phyloP scores from a whole-genome alignment of 371 early-diverging fungal species.

The Zychaea mexicana region DNA sequence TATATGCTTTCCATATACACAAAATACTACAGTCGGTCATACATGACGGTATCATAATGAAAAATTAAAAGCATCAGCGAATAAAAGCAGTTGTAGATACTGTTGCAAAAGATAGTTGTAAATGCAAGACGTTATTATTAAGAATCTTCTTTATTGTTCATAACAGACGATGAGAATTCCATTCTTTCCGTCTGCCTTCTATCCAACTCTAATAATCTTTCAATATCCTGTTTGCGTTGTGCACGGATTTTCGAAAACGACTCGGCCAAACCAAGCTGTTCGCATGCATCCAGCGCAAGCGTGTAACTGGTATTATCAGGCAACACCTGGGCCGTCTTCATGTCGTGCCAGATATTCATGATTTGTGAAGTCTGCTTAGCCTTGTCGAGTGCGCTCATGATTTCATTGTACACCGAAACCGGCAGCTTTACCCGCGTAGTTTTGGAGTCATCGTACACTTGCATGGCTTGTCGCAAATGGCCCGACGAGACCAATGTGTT shows the following conservation, averaged over 20 bases:
- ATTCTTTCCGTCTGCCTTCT: constrained; percentile 9
- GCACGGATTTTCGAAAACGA: constrained; percentile 29
- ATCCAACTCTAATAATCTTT: constrained; percentile 25
- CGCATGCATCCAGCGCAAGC: constrained; percentile 44
- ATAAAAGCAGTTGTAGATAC: too few species aligned
- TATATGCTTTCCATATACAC: too few species aligned
- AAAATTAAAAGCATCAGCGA: too few species aligned
- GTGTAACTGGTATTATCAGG: constrained; percentile 36
- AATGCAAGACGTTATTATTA: too few species aligned
- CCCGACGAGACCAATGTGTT: constrained; percentile 23
- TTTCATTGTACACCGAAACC: constrained; percentile 29
- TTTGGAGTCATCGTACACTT: constrained; percentile 39
- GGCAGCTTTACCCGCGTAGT: constrained; percentile 15
- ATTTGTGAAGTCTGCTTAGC: constrained; percentile 31
- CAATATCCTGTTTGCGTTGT: constrained; percentile 33
- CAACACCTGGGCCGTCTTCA: constrained; percentile 24
- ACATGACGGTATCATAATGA: too few species aligned
- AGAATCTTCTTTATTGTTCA: too few species aligned
- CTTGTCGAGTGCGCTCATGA: constrained; percentile 26
- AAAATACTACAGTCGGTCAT: too few species aligned
- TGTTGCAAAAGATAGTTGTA: too few species aligned
- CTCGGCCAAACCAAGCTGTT: constrained; percentile 32
- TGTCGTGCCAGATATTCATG: constrained; percentile 54
- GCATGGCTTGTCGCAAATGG: constrained; percentile 33
- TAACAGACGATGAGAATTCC: background rate